A percentile compares a stretch with the other conserved stretches of the same genome.
phyloP scores from a whole-genome alignment of 2,329 filamentous ascomycete genomes.

The Exophiala sp. region DNA sequence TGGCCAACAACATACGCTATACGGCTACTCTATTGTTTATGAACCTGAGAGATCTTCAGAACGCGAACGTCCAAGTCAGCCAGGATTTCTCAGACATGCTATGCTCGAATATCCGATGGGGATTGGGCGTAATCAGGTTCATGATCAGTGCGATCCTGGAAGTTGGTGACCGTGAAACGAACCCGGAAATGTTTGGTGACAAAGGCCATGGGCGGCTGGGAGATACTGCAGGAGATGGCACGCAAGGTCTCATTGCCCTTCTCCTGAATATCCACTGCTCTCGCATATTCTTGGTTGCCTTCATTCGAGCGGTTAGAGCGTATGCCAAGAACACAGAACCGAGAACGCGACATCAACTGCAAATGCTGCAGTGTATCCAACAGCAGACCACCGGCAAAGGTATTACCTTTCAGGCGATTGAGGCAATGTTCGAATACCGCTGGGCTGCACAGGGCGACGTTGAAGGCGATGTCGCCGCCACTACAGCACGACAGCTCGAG shows the following conservation, averaged over 20 bases:
- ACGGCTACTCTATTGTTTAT: conserved; percentile 21
- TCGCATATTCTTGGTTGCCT: conserved; percentile 66
- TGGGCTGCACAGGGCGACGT: conserved; percentile 29
- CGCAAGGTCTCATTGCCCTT: conserved; percentile 40
- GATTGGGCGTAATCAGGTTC: conserved; percentile 61
- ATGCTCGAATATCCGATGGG: conserved; percentile 74
- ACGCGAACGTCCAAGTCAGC: conserved; percentile 10
- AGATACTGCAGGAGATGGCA: conserved; percentile 24
- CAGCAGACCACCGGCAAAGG: conserved; percentile 24
- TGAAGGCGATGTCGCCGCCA: conserved; percentile 22
- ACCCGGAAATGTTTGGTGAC: conserved; percentile 26
- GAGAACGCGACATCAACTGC: conserved; percentile 54
- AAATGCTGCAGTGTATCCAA: conserved; percentile 49
- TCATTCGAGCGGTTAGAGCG: conserved; percentile 28
- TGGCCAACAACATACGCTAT: conserved; percentile 26
- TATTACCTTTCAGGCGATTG: conserved; percentile 22
- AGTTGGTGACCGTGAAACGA: conserved; percentile 36
- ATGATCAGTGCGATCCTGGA: conserved; percentile 53
- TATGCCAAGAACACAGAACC: conserved; percentile 46
- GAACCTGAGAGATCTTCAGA: conserved; percentile 19
- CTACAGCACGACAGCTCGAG: conserved; percentile 22
- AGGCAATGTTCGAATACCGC: conserved; percentile 23
- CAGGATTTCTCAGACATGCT: conserved; percentile 69
- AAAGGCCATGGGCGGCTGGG: conserved; percentile 13
- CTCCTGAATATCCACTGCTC: conserved; percentile 72